Percentiles rank a stretch among this genome's conserved stretches.
These are phyloP conservation scores for Phytophthora europaea DNA, from an alignment of 352 stramenopile genomes.

Conservation along the genomic window DNA sequence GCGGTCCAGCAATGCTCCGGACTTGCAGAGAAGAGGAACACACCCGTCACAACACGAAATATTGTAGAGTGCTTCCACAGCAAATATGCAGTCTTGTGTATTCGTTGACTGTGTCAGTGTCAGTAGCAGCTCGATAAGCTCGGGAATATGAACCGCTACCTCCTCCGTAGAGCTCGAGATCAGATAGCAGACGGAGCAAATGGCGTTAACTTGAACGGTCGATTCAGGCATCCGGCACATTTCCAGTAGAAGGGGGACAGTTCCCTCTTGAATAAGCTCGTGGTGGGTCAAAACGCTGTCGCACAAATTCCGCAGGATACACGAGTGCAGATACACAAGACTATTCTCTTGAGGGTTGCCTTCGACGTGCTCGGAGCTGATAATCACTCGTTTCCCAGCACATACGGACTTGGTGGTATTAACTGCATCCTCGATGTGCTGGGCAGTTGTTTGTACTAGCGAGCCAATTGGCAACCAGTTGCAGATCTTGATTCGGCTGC, in stretches of 20 bases:
- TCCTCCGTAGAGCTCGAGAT: conserved; percentile 72
- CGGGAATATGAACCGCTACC: conserved; percentile 54
- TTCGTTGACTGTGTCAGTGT: conserved; percentile 45
- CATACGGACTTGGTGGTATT: not conserved
- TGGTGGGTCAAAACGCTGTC: conserved; percentile 81
- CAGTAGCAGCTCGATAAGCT: conserved; percentile 68
- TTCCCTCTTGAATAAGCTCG: conserved; percentile 69
- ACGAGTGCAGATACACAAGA: conserved; percentile 72
- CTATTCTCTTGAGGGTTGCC: conserved; percentile 8
- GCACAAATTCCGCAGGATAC: conserved; percentile 76
- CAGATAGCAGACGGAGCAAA: conserved; percentile 74
- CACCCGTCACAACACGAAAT: conserved; percentile 79
- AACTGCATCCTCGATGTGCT: conserved; percentile 38
- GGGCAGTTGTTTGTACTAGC: conserved; percentile 44
- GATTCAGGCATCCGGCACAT: conserved; percentile 64
- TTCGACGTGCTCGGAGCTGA: conserved; percentile 4
- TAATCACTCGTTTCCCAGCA: not conserved
- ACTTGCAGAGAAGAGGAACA: conserved; percentile 58
- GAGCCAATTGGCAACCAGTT: conserved; percentile 67
- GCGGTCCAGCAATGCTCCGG: conserved; percentile 43
- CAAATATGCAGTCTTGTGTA: conserved; percentile 56
- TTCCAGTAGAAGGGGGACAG: conserved; percentile 62
- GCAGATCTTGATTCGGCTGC: conserved; percentile 73
- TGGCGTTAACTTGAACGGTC: conserved; percentile 72
- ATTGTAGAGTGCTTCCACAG: conserved; percentile 77